These are phyloP conservation scores for Euphorbia neoarborescens DNA, from an alignment of 441 rosid species.

Conservation along the genomic window DNA sequence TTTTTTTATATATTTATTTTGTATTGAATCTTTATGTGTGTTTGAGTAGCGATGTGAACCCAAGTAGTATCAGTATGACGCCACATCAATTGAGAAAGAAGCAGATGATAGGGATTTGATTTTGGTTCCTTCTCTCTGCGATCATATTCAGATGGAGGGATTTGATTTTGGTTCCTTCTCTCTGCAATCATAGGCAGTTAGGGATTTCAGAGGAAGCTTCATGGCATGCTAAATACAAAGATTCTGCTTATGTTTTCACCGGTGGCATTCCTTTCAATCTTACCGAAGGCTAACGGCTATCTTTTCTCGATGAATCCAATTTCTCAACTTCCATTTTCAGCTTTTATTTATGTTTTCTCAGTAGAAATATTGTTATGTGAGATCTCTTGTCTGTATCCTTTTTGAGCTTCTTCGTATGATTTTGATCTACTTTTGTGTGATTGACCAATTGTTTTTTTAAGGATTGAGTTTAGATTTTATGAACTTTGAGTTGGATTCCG, in stretches of 20 bases:
- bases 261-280: slow-evolving; percentile 85
- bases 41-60: slow-evolving; percentile 45
- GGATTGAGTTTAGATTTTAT: too few relatives aligned
- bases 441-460: too few relatives aligned
- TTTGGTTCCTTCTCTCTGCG: too few relatives aligned
- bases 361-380: too few relatives aligned
- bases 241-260: slow-evolving; percentile 64
- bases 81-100: slow-evolving; percentile 52
- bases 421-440: too few relatives aligned
- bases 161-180: too few relatives aligned
- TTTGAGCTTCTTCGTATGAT: too few relatives aligned
- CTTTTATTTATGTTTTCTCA: neutral
- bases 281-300: slow-evolving; percentile 88
- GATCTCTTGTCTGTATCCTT: too few relatives aligned
- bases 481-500: too few relatives aligned
- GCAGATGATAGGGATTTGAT: slow-evolving; percentile 50
- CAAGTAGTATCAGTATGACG: slow-evolving; percentile 38
- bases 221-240: slow-evolving; percentile 88
- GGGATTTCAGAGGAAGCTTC: slow-evolving; percentile 83
- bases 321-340: neutral
- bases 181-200: too few relatives aligned
- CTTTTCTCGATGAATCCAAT: slow-evolving; percentile 55
- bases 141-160: too few relatives aligned
- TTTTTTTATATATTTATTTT: neutral
- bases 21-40: neutral